phyloP scores from a whole-genome alignment of 345 rosid species.

The Populus pruinosa region DNA sequence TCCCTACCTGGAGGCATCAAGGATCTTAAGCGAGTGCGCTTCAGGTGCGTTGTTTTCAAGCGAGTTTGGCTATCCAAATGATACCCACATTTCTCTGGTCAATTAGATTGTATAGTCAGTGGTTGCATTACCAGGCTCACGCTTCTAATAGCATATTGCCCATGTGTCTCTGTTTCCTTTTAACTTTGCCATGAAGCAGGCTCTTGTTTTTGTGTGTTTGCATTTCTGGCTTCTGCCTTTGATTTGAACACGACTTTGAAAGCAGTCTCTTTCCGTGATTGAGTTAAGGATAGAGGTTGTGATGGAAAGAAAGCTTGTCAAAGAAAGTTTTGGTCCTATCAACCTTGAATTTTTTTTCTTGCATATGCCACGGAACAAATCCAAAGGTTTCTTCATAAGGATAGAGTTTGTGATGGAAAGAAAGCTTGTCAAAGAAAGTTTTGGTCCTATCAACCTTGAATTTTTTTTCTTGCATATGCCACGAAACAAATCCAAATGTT shows the following conservation, averaged over 20 bases:
- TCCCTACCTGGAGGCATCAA: slow-evolving; percentile 79
- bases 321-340: neutral
- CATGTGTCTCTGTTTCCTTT: neutral
- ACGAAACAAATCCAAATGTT: neutral
- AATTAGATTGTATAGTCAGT: neutral
- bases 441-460: neutral
- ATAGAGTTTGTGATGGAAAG: neutral
- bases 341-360: neutral
- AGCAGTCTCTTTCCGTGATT: neutral
- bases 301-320: neutral
- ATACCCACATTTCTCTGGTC: neutral
- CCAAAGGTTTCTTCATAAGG: too few species aligned
- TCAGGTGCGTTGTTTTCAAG: slow-evolving; percentile 55
- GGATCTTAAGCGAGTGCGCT: slow-evolving; percentile 98
- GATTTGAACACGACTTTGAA: neutral
- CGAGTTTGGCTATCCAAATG: neutral
- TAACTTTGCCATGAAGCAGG: neutral
- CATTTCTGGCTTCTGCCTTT: neutral
- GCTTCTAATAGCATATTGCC: neutral
- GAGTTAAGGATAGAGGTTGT: neutral
- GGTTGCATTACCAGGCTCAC: neutral
- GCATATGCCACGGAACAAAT: neutral
- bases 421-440: neutral
- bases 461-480: neutral
- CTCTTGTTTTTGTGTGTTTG: neutral